Base-by-base conservation (phyloP, 495 filamentous ascomycete genomes). In the Xylaria grammica region DNA sequence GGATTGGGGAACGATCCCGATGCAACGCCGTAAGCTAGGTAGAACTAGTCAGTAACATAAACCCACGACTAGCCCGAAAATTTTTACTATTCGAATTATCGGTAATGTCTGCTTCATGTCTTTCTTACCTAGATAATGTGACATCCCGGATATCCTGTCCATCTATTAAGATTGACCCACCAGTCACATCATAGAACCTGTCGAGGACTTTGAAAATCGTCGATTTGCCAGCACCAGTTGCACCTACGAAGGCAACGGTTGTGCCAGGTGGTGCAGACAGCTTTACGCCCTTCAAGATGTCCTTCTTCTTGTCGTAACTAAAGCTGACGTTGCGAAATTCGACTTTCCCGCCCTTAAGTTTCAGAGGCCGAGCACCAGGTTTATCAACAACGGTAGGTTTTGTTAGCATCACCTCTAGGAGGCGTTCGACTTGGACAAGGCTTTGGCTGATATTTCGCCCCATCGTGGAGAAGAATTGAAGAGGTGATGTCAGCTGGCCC, bases 211-310 rank as follows among this genome's bases (percentile, higher is more conserved):
- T 89, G 48, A 93, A 77, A 42, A 91, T 87, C 2, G 90, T 91
- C 3, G 90, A 90, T 69, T 94, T 95, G 20, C 91, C 91, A 26
- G 85, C 84, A 22, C 91, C 91, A 3, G 89, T 91, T 65, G 86
- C 84, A 2, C 91, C 91, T n/a, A 93, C 91, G 19, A 94, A 82
- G 8, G 90, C 91, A 13, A 90, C 81, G 8, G 88, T 92, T 59
- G 83, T 81, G 17, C 91, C 91, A 1, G 84, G 74, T 7, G 77
- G 75, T 49, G 82, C 85, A 45, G 72, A 77, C 67, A 93, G 89
- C 68, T 78, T 87, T 63, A 93, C 78, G 48, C 85, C 73, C 65
- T 90, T 88, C 72, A 92, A 79, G 20, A 86, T 86, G 9, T 81
- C 77, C 72, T 90, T 89, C 62, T 88, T 83, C 49, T 82, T 76